Evolutionary conservation across 2,329 filamentous ascomycete species (phyloP), one percentile per base, ranked within the genome.

Genomic region (Cladosporium sp.): DNA sequence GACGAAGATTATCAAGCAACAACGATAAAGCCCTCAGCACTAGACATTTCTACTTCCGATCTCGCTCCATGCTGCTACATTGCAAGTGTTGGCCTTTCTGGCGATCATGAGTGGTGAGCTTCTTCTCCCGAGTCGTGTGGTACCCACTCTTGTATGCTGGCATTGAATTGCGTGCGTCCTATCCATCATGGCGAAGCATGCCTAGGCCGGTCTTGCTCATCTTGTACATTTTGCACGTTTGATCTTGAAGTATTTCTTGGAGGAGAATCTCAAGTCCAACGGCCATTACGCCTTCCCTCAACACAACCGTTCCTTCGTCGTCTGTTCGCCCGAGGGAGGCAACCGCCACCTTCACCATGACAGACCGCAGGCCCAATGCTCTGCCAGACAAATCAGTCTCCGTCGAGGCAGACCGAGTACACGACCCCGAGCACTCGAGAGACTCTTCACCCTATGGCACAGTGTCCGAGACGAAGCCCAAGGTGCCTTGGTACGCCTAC

Each of bases 401-500:
- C 24, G 24, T 48, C 18, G 44, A 41, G 13, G 37, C 44, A 32
- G 44, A 48, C 17, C n/a, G 34, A 7, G 27, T 34, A 2, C 12
- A 22, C 12, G 27, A 32, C 11, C 40, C n/a, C 18, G 17, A 39
- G 8, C 22, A 20, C 20, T 50, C 47, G 3, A 30, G 39, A 4
- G 32, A 43, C 15, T 3, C 34, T 15, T 43, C 47, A 19, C 41
- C 41, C 2, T 11, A 32, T 37, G 41, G 39, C 12, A 5, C 20
- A 20, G 19, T 36, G 5, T 37, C 30, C 7, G 37, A 48, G 7
- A 9, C 27, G 9, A 48, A 40, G n/a, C n/a, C n/a, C n/a, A 27
- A 27, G 9, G 22, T 27, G 5, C 59, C 59, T n/a, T 61, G 59
- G 59, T 61, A 53, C 15, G 51, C 57, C 7, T 61, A 60, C 45